Evolutionary conservation across 768 basidiomycete genomes (phyloP), one percentile per base, ranked within the genome.

Genomic region (Russula virescens): DNA sequence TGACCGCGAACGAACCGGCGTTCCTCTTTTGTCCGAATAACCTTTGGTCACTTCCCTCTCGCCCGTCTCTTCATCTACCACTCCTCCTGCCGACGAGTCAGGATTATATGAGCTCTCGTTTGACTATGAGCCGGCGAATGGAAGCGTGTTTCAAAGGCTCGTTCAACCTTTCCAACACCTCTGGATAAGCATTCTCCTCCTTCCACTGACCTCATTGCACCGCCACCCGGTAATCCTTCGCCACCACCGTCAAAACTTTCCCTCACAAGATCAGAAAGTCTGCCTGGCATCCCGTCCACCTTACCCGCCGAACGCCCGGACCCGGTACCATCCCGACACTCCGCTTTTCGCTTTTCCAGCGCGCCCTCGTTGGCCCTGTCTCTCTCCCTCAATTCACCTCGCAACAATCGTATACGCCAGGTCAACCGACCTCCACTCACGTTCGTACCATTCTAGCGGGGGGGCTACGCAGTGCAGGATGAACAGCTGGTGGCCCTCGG

Each of bases 251-350:
- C 63, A 2, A 50, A 83, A 58, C 70, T 76, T 21, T 81, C 86
- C 0, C 78, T 89, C 31, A 81, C 86, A 5, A 84, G 84, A 49
- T 86, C 87, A 45, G 87, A 89, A 70, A 86, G 82, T 68, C 79
- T 82, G 34, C 80, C 81, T 66, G 74, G 82, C n/a, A 71, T 77
- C 9, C 75, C 80, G n/a, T 69, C 69, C 61, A 71, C 72, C 31
- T 47, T 57, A 18, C 35, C 58, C 3, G 38, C 55, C 9, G 66
- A 67, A n/a, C 62, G 66, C 21, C 60, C 71, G 54, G 72, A 69
- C 69, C 65, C 74, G 25, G 26, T 73, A 64, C 68, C 73, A 62
- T 66, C 70, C 50, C 57, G 76, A 47, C 64, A 76, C 69, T 68
- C 69, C 66, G 48, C 42, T 52, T 42, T 50, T 34, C 80, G 89